phyloP scores from a whole-genome alignment of 108 stramenopile genomes.

The Schizochytrium sp. region DNA sequence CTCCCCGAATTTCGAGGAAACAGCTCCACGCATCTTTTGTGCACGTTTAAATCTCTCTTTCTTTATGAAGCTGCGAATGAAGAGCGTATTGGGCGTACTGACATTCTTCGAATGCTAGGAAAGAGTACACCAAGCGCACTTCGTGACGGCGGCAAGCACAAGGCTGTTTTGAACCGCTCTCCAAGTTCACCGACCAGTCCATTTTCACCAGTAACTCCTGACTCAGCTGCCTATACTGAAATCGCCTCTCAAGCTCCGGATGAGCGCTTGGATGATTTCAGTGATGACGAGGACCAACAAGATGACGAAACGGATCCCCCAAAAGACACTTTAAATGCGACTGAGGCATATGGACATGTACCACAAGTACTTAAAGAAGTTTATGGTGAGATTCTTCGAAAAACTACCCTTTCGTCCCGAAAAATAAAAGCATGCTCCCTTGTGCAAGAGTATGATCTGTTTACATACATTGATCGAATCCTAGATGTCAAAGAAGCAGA shows the following conservation, averaged over 20 bases:
- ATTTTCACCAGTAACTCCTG: no score
- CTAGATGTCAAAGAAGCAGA: background rate
- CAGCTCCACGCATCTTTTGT: constrained; percentile 2
- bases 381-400: constrained; percentile 36
- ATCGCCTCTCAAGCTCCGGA: no score
- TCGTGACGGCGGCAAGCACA: background rate
- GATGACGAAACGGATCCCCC: background rate
- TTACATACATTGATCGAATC: background rate
- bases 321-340: background rate
- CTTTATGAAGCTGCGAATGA: background rate
- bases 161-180: background rate
- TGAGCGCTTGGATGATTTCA: no score
- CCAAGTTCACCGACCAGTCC: no score
- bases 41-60: background rate
- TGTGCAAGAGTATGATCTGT: background rate
- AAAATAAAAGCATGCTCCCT: background rate
- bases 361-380: constrained; percentile 42
- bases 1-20: constrained; percentile 57
- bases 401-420: background rate
- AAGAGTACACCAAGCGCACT: background rate
- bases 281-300: background rate
- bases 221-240: no score
- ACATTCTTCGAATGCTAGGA: background rate
- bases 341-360: constrained; percentile 8
- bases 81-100: background rate